These are phyloP conservation scores for Polytolypa hystricis DNA, from an alignment of 2,329 filamentous ascomycete genomes.

Conservation along the genomic window DNA sequence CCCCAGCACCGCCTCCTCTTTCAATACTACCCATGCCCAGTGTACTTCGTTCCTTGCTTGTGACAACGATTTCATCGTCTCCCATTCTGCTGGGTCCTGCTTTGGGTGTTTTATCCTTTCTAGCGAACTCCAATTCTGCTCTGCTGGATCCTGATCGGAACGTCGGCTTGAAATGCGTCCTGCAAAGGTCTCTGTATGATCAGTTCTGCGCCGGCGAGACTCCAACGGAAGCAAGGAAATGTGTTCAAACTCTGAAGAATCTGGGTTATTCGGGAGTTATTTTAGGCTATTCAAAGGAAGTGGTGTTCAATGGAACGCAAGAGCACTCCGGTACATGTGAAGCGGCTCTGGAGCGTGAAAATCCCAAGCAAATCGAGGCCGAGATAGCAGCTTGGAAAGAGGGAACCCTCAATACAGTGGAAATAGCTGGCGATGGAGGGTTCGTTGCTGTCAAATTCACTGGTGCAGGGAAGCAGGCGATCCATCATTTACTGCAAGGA, in stretches of 20 bases:
- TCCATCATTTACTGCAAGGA: constrained; percentile 54
- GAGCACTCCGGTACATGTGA: too few relatives aligned
- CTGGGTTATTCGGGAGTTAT: constrained; percentile 79
- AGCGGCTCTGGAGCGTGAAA: neutral
- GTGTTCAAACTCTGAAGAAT: constrained; percentile 53
- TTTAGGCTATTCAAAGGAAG: constrained; percentile 71
- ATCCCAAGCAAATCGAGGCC: constrained; percentile 10
- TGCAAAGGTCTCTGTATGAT: constrained; percentile 77
- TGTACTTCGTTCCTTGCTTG: constrained; percentile 11
- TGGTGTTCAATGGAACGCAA: constrained; percentile 51
- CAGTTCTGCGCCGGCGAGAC: constrained; percentile 86
- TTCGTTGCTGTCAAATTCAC: constrained; percentile 66
- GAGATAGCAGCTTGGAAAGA: constrained; percentile 50
- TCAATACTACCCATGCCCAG: constrained; percentile 12
- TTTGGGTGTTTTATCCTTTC: constrained; percentile 53
- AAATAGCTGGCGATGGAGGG: constrained; percentile 36
- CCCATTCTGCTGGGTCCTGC: constrained; percentile 52
- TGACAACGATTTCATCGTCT: constrained; percentile 12
- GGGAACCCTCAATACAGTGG: constrained; percentile 63
- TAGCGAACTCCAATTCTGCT: constrained; percentile 57
- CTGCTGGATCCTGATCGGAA: constrained; percentile 67
- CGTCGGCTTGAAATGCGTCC: constrained; percentile 53
- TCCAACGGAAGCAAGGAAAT: constrained; percentile 53
- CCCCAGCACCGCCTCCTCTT: constrained; percentile 7
- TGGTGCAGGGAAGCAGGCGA: constrained; percentile 66